A percentile compares a stretch with the other conserved stretches of the same genome.
Conservation (phyloP, 129 eudicot genomes). For the Flaveria sonorensis region DNA sequence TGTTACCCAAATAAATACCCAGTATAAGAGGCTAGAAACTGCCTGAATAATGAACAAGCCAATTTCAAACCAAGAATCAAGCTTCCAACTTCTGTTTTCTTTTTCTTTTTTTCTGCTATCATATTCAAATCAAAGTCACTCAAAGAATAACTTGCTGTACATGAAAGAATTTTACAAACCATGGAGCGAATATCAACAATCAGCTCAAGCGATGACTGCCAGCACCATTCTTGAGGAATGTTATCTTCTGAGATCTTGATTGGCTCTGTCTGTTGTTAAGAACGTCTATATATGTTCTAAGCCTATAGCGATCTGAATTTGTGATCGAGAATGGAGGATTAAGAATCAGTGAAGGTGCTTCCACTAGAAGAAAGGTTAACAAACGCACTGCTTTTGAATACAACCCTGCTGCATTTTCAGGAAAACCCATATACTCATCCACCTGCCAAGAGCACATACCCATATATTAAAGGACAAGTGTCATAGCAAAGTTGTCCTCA, state of each 20-base stretch:
- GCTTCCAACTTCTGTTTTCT: background rate
- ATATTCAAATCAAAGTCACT: slow-evolving; percentile 24
- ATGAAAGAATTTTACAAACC: slow-evolving; percentile 46
- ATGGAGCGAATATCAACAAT: slow-evolving; percentile 16
- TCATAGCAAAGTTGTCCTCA: background rate
- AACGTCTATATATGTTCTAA: slow-evolving; percentile 68
- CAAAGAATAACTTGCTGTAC: slow-evolving; percentile 57
- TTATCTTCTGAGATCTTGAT: slow-evolving; percentile 77
- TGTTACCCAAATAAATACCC: background rate
- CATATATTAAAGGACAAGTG: background rate
- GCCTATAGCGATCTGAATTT: slow-evolving; percentile 77
- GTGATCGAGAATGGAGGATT: slow-evolving; percentile 92
- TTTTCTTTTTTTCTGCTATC: background rate
- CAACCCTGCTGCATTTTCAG: slow-evolving; percentile 56
- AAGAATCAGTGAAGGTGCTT: slow-evolving; percentile 81
- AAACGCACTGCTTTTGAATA: slow-evolving; percentile 78
- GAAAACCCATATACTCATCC: slow-evolving; percentile 83
- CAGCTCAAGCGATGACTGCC: slow-evolving; percentile 34
- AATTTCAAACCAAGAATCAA: background rate
- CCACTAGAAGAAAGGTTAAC: slow-evolving; percentile 73
- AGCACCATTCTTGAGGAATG: slow-evolving; percentile 50
- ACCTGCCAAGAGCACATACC: slow-evolving; percentile 53
- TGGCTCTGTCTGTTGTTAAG: slow-evolving; percentile 73
- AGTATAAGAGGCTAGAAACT: background rate
- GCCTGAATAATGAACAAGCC: background rate